Evolutionary conservation across 768 basidiomycete species (phyloP).

Genomic region (Termitomyces sp.): DNA sequence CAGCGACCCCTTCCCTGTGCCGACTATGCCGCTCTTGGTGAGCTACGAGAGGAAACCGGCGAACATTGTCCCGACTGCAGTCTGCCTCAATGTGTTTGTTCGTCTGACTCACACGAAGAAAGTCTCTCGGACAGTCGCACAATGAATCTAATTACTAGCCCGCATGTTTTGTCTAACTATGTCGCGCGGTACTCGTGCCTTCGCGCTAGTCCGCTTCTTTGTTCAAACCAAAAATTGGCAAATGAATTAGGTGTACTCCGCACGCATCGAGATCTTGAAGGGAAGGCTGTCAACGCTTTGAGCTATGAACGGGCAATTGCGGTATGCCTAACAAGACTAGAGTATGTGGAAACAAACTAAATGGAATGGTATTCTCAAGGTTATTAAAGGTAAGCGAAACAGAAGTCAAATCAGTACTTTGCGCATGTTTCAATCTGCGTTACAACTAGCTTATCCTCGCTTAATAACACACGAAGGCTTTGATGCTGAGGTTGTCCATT

Average conservation of each 20-base stretch:
- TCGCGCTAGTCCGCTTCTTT: slow-evolving; percentile 61
- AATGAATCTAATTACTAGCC: slow-evolving; percentile 5
- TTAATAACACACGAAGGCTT: slow-evolving; percentile 32
- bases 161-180: slow-evolving; percentile 25
- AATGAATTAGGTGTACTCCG: slow-evolving; percentile 55
- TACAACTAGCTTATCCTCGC: slow-evolving; percentile 41
- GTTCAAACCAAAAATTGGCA: slow-evolving; percentile 61
- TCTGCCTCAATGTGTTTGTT: slow-evolving; percentile 4
- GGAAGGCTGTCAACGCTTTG: slow-evolving; percentile 59
- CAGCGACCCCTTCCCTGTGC: slow-evolving; percentile 43
- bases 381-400: slow-evolving; percentile 37
- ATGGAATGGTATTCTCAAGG: slow-evolving; percentile 18
- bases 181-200: slow-evolving; percentile 48
- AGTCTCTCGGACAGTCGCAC: not conserved
- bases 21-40: slow-evolving; percentile 50
- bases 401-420: not conserved
- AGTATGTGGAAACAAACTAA: slow-evolving; percentile 13
- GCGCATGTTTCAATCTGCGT: not conserved
- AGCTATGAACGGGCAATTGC: slow-evolving; percentile 70
- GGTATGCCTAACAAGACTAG: slow-evolving; percentile 31
- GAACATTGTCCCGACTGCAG: slow-evolving; percentile 36
- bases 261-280: slow-evolving; percentile 57
- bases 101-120: not conserved
- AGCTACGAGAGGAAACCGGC: slow-evolving; percentile 43
- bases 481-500: slow-evolving; percentile 29